Conservation (phyloP, 2,329 filamentous ascomycete species). For the Trichophyton mentagrophytes region DNA sequence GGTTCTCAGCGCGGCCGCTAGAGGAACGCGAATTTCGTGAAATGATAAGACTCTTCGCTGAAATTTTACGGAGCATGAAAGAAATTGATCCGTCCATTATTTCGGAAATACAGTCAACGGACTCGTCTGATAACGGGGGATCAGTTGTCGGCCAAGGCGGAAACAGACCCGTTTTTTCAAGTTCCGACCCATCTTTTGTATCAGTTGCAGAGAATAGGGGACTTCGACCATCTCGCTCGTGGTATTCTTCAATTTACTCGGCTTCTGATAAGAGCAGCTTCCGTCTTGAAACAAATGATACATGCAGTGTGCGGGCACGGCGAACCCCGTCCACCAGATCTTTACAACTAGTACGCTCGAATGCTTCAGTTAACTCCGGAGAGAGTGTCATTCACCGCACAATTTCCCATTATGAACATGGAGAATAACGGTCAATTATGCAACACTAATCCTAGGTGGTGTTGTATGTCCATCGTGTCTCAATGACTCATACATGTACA, state of each 20-base stretch:
- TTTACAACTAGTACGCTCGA: slow-evolving; percentile 23
- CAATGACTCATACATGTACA: too few relatives aligned
- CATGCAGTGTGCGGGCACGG: slow-evolving; percentile 5
- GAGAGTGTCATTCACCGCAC: slow-evolving; percentile 31
- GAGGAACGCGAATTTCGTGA: slow-evolving; percentile 58
- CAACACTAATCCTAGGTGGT: background rate
- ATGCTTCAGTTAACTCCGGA: slow-evolving; percentile 23
- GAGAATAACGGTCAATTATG: background rate
- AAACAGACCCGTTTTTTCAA: background rate
- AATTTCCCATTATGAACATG: slow-evolving; percentile 14
- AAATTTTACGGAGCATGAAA: slow-evolving; percentile 64
- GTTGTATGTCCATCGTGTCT: too few relatives aligned
- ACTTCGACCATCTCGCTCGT: background rate
- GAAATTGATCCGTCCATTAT: slow-evolving; percentile 46
- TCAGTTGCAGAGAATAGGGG: slow-evolving; percentile 4
- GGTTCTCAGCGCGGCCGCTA: slow-evolving; percentile 62
- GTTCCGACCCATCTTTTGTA: slow-evolving; percentile 5
- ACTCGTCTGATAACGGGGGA: background rate
- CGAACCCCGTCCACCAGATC: slow-evolving; percentile 26
- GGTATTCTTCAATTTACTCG: background rate
- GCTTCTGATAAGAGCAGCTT: slow-evolving; percentile 10
- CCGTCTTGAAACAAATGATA: slow-evolving; percentile 15
- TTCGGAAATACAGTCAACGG: slow-evolving; percentile 19
- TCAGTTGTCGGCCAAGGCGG: background rate
- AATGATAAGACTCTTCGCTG: slow-evolving; percentile 75